Evolutionary conservation across 306 rosid genomes (phyloP).

Genomic region (Prunus mume): DNA sequence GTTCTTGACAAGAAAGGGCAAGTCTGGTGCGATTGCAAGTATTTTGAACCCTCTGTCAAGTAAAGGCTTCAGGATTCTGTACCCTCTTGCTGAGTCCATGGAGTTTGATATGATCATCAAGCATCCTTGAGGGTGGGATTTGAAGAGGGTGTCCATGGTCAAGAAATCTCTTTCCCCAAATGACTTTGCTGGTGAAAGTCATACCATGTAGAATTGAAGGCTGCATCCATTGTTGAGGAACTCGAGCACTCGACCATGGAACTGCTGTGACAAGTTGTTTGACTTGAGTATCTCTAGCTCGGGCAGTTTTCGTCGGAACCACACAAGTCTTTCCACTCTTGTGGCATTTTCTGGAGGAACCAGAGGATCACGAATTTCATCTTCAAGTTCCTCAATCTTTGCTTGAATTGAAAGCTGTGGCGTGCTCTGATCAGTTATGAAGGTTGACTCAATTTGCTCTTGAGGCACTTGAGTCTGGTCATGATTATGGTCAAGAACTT

Average conservation of each 20-base stretch:
- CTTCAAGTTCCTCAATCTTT: too few species aligned
- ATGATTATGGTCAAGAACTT: constrained; percentile 12
- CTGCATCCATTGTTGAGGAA: constrained; percentile 39
- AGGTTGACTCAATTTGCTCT: background rate
- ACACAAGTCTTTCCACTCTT: constrained; percentile 34
- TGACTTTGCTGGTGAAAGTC: constrained; percentile 39
- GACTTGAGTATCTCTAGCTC: constrained; percentile 40
- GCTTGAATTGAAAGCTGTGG: constrained; percentile 8
- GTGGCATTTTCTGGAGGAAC: constrained; percentile 13
- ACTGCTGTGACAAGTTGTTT: constrained; percentile 18
- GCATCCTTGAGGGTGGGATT: constrained; percentile 42
- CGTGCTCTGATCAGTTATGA: too few species aligned
- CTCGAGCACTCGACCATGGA: constrained; percentile 31
- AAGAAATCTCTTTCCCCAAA: constrained; percentile 39
- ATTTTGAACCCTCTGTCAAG: constrained; percentile 38
- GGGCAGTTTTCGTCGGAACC: constrained; percentile 41
- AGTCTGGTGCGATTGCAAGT: constrained; percentile 33
- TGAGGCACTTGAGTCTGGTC: background rate
- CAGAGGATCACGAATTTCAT: too few species aligned
- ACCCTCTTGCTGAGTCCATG: constrained; percentile 33
- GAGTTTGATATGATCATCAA: constrained; percentile 39
- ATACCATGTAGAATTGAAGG: constrained; percentile 43
- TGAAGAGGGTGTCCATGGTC: constrained; percentile 40
- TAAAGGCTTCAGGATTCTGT: constrained; percentile 41
- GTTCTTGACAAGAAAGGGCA: constrained; percentile 32